Evolutionary conservation across 1,284 basidiomycete species (phyloP).

Genomic region (Phylloboletellus chloephorus): DNA sequence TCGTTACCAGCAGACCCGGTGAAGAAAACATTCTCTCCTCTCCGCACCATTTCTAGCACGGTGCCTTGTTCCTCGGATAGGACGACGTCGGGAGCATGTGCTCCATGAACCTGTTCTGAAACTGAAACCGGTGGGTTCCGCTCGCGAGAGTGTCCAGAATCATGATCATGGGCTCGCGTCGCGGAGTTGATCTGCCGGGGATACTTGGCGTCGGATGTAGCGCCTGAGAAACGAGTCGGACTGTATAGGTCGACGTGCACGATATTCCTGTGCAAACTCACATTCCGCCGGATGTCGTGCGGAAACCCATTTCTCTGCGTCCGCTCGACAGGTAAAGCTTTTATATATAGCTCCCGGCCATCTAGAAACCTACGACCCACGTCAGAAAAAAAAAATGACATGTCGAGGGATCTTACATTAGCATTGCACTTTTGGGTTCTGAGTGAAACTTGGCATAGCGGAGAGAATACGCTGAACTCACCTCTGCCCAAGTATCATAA

Average conservation of each 20-base stretch:
- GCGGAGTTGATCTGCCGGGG: not conserved
- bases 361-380: constrained; percentile 39
- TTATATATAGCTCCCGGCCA: constrained; percentile 45
- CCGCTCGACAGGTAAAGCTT: constrained; percentile 39
- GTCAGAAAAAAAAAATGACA: constrained; percentile 4
- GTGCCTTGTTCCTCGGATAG: constrained; percentile 51
- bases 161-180: not conserved
- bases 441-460: constrained; percentile 1
- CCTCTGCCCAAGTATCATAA: constrained; percentile 53
- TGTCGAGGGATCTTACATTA: constrained; percentile 27
- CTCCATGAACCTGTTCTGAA: not conserved
- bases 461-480: constrained; percentile 19
- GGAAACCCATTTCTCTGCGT: constrained; percentile 45
- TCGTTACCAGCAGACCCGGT: constrained; percentile 73
- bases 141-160: constrained; percentile 1
- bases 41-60: constrained; percentile 46
- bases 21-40: constrained; percentile 67
- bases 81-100: constrained; percentile 6
- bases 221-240: constrained; percentile 12
- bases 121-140: not conserved
- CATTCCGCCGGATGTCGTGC: constrained; percentile 11
- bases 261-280: constrained; percentile 13
- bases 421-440: constrained; percentile 35
- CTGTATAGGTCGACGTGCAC: not conserved
- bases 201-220: not conserved